phyloP scores from a whole-genome alignment of 2,329 filamentous ascomycete genomes.

The Beauveria pseudobassiana region DNA sequence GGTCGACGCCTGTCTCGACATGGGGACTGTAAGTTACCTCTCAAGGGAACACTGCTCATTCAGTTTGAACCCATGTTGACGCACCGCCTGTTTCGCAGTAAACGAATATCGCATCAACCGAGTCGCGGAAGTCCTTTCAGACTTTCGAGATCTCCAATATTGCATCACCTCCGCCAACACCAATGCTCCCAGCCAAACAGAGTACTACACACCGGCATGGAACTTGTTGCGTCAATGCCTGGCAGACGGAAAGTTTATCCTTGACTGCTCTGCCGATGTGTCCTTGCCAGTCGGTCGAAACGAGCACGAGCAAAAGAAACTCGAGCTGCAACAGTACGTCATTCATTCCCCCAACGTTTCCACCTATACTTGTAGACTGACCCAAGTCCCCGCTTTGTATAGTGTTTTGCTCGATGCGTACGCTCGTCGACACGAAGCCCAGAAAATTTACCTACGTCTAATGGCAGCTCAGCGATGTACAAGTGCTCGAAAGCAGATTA shows the following conservation, averaged over 20 bases:
- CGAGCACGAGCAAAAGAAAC: constrained; percentile 52
- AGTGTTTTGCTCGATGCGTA: constrained; percentile 55
- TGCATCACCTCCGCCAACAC: constrained; percentile 51
- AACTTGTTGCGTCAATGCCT: constrained; percentile 53
- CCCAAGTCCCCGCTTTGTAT: neutral
- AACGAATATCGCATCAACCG: constrained; percentile 52
- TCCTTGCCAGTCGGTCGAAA: constrained; percentile 46
- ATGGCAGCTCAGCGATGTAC: constrained; percentile 54
- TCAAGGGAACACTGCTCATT: neutral
- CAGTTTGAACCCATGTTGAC: neutral
- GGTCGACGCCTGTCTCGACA: neutral
- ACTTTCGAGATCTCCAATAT: constrained; percentile 56
- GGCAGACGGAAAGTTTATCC: constrained; percentile 55
- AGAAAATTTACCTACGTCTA: constrained; percentile 58
- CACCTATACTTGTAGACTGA: neutral
- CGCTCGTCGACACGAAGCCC: constrained; percentile 53
- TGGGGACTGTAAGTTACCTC: constrained; percentile 1
- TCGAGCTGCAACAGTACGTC: constrained; percentile 54
- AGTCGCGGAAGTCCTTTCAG: constrained; percentile 54
- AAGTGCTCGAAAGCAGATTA: constrained; percentile 42
- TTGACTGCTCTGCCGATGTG: constrained; percentile 56
- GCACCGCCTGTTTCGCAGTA: constrained; percentile 31
- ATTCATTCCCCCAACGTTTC: constrained; percentile 4
- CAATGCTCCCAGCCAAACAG: constrained; percentile 46
- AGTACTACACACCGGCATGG: constrained; percentile 59